phyloP scores from a whole-genome alignment of 2,329 filamentous ascomycete genomes.

The Colletotrichum cordylinicola region DNA sequence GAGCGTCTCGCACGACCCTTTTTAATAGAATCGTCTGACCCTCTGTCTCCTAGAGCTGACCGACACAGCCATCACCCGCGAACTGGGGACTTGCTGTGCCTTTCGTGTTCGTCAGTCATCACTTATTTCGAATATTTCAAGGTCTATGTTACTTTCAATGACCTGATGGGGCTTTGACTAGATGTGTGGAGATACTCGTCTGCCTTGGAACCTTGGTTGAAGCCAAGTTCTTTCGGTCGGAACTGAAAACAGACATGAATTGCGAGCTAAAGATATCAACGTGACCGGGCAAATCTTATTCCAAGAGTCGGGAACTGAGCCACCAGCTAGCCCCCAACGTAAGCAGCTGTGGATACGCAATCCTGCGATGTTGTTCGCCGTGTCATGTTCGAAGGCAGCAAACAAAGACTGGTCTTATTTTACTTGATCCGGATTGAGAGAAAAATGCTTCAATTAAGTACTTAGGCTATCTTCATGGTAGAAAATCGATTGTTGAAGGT shows the following conservation, averaged over 20 bases:
- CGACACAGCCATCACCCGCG: background rate
- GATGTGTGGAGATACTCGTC: background rate
- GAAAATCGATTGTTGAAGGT: background rate
- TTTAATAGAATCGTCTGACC: background rate
- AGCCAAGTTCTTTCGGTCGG: rapidly evolving
- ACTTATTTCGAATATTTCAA: background rate
- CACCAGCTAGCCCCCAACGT: background rate
- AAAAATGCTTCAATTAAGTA: background rate
- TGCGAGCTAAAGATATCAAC: background rate
- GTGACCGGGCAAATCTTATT: background rate
- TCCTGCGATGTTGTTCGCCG: background rate
- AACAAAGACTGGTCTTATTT: background rate
- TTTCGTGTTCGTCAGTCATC: background rate
- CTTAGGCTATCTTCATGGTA: background rate
- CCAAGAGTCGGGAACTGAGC: background rate
- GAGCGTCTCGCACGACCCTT: background rate
- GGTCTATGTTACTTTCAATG: background rate
- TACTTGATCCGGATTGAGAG: background rate
- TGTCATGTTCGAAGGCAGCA: background rate
- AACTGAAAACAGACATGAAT: background rate
- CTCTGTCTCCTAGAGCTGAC: background rate
- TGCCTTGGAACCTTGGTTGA: background rate
- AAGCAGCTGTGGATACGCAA: background rate
- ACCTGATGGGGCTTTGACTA: background rate
- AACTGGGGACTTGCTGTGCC: background rate